These are phyloP conservation scores for Populus deltoides DNA, from an alignment of 345 rosid genomes.

Conservation along the genomic window DNA sequence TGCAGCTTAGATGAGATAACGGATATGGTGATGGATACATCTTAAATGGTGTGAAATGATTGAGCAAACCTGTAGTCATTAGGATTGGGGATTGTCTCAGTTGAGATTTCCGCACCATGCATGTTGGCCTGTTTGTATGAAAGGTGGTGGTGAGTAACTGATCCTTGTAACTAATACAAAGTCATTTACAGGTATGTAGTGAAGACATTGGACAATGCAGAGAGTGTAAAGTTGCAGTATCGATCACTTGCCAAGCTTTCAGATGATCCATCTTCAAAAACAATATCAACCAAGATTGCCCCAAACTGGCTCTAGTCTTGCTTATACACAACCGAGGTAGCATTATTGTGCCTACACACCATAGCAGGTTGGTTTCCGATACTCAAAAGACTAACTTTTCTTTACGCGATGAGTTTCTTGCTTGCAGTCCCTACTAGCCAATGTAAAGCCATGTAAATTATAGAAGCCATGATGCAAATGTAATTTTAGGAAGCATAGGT, in stretches of 20 bases:
- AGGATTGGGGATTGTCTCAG: not conserved
- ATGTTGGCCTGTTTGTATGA: not conserved
- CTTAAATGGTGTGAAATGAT: not conserved
- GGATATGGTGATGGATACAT: not conserved
- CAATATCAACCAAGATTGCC: constrained; percentile 48
- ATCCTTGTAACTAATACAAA: not conserved
- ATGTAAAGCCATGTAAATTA: constrained; percentile 32
- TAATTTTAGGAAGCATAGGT: constrained; percentile 15
- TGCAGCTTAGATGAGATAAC: not conserved
- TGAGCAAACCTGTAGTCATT: not conserved
- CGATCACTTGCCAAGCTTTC: constrained; percentile 77
- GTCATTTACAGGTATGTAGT: constrained; percentile 69
- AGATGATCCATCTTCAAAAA: constrained; percentile 39
- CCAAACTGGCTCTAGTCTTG: constrained; percentile 54
- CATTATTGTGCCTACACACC: not conserved
- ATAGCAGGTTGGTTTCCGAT: constrained; percentile 2
- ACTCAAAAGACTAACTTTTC: constrained; percentile 12
- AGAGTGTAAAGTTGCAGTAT: constrained; percentile 86
- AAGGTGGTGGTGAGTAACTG: not conserved
- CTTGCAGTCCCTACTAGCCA: constrained; percentile 11
- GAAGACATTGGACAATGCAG: constrained; percentile 87
- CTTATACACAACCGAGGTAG: not conserved
- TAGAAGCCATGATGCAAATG: constrained; percentile 15
- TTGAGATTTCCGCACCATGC: not conserved
- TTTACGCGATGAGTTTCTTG: not conserved